Percentiles rank a stretch among this genome's conserved stretches.
These are phyloP conservation scores for Gyromitra esculenta DNA, from an alignment of 2,329 filamentous ascomycete species.

Conservation along the genomic window DNA sequence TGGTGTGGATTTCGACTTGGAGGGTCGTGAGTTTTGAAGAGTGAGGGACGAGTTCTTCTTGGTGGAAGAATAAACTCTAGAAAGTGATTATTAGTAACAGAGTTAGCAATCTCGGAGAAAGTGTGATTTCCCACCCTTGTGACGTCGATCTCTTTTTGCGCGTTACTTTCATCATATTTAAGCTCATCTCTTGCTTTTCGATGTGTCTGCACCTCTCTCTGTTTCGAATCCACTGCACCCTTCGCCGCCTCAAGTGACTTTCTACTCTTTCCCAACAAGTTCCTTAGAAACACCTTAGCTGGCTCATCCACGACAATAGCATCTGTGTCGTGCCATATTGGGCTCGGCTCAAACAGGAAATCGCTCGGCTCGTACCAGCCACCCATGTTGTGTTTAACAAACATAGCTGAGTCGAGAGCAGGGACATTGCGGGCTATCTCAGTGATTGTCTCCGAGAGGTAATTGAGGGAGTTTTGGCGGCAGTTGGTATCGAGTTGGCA, in stretches of 20 bases:
- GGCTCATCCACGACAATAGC: slow-evolving; percentile 84
- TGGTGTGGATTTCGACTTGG: slow-evolving; percentile 91
- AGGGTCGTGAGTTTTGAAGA: slow-evolving; percentile 86
- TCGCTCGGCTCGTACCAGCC: slow-evolving; percentile 84
- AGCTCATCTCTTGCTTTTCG: slow-evolving; percentile 92
- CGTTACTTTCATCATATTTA: slow-evolving; percentile 76
- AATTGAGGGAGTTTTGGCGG: slow-evolving; percentile 75
- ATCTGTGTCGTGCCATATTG: slow-evolving; percentile 95
- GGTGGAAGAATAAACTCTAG: slow-evolving; percentile 55
- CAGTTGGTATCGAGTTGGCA: slow-evolving; percentile 82
- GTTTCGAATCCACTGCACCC: slow-evolving; percentile 78
- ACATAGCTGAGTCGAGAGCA: slow-evolving; percentile 95
- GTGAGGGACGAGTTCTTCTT: slow-evolving; percentile 80
- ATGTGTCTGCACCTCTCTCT: slow-evolving; percentile 81
- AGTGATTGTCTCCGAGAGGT: slow-evolving; percentile 75
- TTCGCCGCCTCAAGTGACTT: slow-evolving; percentile 80
- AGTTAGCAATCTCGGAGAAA: neutral
- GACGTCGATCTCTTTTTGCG: slow-evolving; percentile 56
- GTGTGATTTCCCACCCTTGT: slow-evolving; percentile 51
- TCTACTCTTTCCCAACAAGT: slow-evolving; percentile 91
- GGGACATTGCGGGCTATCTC: slow-evolving; percentile 91
- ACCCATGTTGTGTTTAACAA: slow-evolving; percentile 87
- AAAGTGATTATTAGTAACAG: neutral
- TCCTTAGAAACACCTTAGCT: slow-evolving; percentile 82
- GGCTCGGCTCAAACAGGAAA: slow-evolving; percentile 89